Base-by-base conservation (phyloP, 2,329 filamentous ascomycete genomes). In the Fusarium torulosum region DNA sequence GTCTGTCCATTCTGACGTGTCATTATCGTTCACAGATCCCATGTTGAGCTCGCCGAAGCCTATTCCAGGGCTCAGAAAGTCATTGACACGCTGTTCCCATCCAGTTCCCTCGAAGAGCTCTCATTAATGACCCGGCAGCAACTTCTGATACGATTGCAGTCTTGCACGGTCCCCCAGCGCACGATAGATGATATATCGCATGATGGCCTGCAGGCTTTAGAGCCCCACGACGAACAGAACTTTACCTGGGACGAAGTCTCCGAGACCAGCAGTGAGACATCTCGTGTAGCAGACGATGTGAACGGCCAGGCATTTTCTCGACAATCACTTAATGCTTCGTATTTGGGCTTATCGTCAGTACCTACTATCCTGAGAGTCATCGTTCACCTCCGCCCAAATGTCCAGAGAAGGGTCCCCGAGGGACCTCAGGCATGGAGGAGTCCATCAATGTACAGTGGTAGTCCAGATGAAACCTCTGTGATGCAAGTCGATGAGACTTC, bases 311-410 rank as follows among this genome's bases (percentile, higher is more conserved):
- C 80, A 3, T 79, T 84, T 7, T 86, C 91, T 58, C 85, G 88
- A 42, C 86, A 88, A 67, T 78, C 82, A 5, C 19, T 13, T 3
- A 53, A 37, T 25, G 45, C 56, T 2, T 86, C 90, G 4, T 93
- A 93, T 72, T 81, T 93, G 5, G 90, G 90, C 2, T 89, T 91
- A 17, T 93, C 91, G 0, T 93, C 90, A 7, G 52, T 64, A 4
- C 58, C 61, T 11, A 57, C 61, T 1, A 64, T 64, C 13, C 4
- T 64, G 2, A 23, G 44, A 25, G 61, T 62, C 2, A 90, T 93
- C 73, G 91, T 83, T 0, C 79, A 79, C 21, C 79, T 86, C 5
- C 75, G 79, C 33, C 79, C 76, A 65, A 80, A 82, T 6, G 81
- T 82, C 1, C 80, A 85, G 21, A 81, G 80, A 70, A 82, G 77